Percentiles rank a stretch among this genome's conserved stretches.
These are phyloP conservation scores for Sordariomycetes sp. DNA, from an alignment of 2,329 filamentous ascomycete species.

Conservation along the genomic window DNA sequence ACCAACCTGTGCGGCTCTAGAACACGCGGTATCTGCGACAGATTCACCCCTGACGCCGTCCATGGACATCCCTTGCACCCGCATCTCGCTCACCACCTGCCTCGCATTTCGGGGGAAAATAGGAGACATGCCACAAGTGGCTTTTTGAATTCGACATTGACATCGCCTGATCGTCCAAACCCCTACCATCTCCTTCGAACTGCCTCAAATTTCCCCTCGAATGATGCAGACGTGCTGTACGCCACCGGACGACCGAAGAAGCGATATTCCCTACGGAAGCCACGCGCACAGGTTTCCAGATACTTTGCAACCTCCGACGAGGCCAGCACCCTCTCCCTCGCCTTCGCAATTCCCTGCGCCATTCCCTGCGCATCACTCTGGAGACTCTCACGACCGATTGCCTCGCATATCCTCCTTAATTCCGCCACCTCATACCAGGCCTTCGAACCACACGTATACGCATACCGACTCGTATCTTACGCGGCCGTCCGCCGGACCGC, in stretches of 20 bases:
- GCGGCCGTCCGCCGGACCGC: too few species aligned
- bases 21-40: neutral
- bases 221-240: conserved; percentile 1
- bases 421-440: conserved; percentile 24
- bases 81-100: conserved; percentile 2
- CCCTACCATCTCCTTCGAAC: too few species aligned
- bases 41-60: neutral
- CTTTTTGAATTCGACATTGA: too few species aligned
- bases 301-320: neutral
- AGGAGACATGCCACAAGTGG: neutral
- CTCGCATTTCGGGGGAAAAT: conserved; percentile 2
- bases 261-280: neutral
- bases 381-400: conserved; percentile 19
- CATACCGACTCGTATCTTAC: neutral
- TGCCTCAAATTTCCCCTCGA: too few species aligned
- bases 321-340: conserved; percentile 9
- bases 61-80: conserved; percentile 4
- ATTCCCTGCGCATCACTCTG: too few species aligned
- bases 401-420: conserved; percentile 34
- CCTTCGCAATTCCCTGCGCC: conserved; percentile 12
- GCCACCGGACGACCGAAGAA: neutral
- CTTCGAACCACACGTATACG: neutral
- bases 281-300: too few species aligned
- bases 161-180: too few species aligned
- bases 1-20: too few species aligned